phyloP scores from a whole-genome alignment of 1,139 yeast species.

The Arxiozyma slooffiae region DNA sequence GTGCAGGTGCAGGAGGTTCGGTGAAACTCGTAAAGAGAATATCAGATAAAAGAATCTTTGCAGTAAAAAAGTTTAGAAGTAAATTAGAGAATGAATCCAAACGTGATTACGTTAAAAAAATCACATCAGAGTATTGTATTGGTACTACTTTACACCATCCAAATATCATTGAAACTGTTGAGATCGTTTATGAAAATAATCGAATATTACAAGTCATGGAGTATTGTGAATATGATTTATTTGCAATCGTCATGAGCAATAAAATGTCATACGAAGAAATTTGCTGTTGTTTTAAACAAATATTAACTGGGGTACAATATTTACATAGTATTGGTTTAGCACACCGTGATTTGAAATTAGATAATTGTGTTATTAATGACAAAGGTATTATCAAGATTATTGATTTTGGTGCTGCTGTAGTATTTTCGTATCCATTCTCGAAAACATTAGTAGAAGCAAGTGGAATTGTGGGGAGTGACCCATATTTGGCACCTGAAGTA shows the following conservation, averaged over 20 bases:
- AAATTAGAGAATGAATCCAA: slow-evolving; percentile 66
- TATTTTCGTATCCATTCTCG: slow-evolving; percentile 81
- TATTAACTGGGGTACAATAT: slow-evolving; percentile 71
- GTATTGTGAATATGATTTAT: slow-evolving; percentile 84
- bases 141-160: slow-evolving; percentile 88
- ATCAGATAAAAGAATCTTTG: slow-evolving; percentile 64
- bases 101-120: slow-evolving; percentile 85
- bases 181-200: slow-evolving; percentile 81
- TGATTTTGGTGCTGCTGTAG: slow-evolving; percentile 93
- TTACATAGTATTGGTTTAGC: slow-evolving; percentile 82
- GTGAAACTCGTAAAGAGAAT: slow-evolving; percentile 67
- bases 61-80: slow-evolving; percentile 84
- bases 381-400: slow-evolving; percentile 83
- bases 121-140: slow-evolving; percentile 91
- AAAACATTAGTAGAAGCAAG: slow-evolving; percentile 71
- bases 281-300: slow-evolving; percentile 84
- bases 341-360: slow-evolving; percentile 85
- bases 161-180: slow-evolving; percentile 82
- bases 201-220: slow-evolving; percentile 89
- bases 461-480: slow-evolving; percentile 91
- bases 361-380: slow-evolving; percentile 81
- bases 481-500: slow-evolving; percentile 91
- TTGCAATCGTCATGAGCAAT: slow-evolving; percentile 92
- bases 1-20: slow-evolving; percentile 96
- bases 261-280: slow-evolving; percentile 80